phyloP scores from a whole-genome alignment of 257 asterid genomes.

The Mentha longifolia region DNA sequence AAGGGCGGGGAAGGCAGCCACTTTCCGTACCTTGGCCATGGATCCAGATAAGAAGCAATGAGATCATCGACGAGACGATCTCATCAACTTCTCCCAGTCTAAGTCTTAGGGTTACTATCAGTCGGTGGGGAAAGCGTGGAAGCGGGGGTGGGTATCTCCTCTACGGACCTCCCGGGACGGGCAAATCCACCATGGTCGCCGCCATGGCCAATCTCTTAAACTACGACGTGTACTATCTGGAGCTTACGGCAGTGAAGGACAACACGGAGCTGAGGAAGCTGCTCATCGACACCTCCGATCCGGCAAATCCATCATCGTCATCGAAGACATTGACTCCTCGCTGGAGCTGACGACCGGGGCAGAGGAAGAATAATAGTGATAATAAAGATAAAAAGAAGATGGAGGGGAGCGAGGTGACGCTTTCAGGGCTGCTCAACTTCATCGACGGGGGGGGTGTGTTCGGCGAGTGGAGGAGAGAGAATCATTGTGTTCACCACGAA shows the following conservation, averaged over 20 bases:
- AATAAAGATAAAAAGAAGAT: neutral
- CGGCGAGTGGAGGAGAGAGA: slow-evolving; percentile 60
- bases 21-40: slow-evolving; percentile 54
- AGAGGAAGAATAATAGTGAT: too few species aligned
- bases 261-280: slow-evolving; percentile 53
- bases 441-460: slow-evolving; percentile 76
- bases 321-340: slow-evolving; percentile 65
- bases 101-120: slow-evolving; percentile 61
- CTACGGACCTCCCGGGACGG: slow-evolving; percentile 59
- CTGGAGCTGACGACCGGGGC: slow-evolving; percentile 44
- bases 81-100: slow-evolving; percentile 37
- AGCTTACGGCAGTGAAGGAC: slow-evolving; percentile 50
- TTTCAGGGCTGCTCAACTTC: slow-evolving; percentile 64
- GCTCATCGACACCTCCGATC: slow-evolving; percentile 48
- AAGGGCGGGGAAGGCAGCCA: slow-evolving; percentile 45
- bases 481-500: slow-evolving; percentile 63
- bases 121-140: slow-evolving; percentile 69
- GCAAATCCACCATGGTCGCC: slow-evolving; percentile 59
- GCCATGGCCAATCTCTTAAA: slow-evolving; percentile 58
- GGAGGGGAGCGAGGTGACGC: slow-evolving; percentile 42
- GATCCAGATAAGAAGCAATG: slow-evolving; percentile 48
- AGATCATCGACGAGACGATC: slow-evolving; percentile 47
- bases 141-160: slow-evolving; percentile 58
- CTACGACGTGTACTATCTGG: slow-evolving; percentile 56
- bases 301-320: slow-evolving; percentile 52